phyloP scores from a whole-genome alignment of 768 basidiomycete genomes.

The Serendipita sp. region DNA sequence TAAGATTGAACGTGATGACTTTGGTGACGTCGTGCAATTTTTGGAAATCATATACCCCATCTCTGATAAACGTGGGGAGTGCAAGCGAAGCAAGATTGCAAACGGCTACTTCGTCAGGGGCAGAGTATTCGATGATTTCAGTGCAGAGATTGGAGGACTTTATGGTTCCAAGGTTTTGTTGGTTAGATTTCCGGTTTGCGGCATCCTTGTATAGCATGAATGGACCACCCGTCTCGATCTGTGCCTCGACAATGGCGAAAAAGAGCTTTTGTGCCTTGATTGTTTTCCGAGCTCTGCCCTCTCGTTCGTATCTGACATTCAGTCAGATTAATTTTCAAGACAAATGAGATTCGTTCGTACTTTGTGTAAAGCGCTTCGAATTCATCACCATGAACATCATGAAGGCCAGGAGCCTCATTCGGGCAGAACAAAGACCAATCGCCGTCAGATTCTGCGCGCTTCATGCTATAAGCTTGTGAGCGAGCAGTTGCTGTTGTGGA shows the following conservation, averaged over 20 bases:
- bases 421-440: constrained; percentile 98
- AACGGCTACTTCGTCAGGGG: constrained; percentile 93
- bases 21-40: constrained; percentile 88
- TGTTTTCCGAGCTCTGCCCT: constrained; percentile 69
- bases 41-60: constrained; percentile 80
- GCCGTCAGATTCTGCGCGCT: constrained; percentile 75
- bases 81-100: constrained; percentile 98
- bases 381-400: constrained; percentile 77
- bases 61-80: constrained; percentile 74
- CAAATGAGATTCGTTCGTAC: background rate
- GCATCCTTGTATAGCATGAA: constrained; percentile 88
- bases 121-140: constrained; percentile 95
- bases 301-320: constrained; percentile 54
- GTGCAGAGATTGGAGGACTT: constrained; percentile 99
- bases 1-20: constrained; percentile 84
- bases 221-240: constrained; percentile 96
- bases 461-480: constrained; percentile 47
- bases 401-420: constrained; percentile 80
- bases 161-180: constrained; percentile 96
- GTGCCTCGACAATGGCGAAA: constrained; percentile 92
- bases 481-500: background rate
- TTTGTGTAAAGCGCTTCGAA: constrained; percentile 67
- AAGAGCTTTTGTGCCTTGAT: constrained; percentile 94
- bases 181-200: constrained; percentile 63
- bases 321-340: too few relatives aligned